A percentile compares a stretch with the other conserved stretches of the same genome.
Conservation (phyloP, 208 protist species). For the Blechomonas ayalai region DNA sequence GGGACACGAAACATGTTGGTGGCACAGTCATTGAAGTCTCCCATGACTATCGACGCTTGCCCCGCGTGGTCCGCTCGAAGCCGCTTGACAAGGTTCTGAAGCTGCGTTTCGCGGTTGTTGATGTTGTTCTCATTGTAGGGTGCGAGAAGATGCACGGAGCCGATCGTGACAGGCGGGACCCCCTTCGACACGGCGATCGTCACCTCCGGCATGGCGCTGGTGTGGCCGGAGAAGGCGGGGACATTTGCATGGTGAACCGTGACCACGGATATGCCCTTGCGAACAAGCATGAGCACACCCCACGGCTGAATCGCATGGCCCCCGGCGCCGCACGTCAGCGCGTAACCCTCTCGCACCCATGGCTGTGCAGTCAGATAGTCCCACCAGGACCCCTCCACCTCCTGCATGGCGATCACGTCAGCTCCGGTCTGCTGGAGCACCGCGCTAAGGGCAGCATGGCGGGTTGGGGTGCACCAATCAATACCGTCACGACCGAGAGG, state of each 20-base stretch:
- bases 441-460: slow-evolving; percentile 32
- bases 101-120: slow-evolving; percentile 32
- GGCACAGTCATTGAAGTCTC: slow-evolving; percentile 53
- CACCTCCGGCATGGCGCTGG: slow-evolving; percentile 36
- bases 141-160: slow-evolving; percentile 41
- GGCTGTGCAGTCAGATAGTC: slow-evolving; percentile 29
- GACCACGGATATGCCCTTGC: slow-evolving; percentile 11
- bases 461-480: slow-evolving; percentile 51
- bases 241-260: slow-evolving; percentile 26
- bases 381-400: slow-evolving; percentile 44
- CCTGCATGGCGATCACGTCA: slow-evolving; percentile 59
- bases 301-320: slow-evolving; percentile 39
- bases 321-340: slow-evolving; percentile 15
- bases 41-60: slow-evolving; percentile 22
- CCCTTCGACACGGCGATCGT: slow-evolving; percentile 18
- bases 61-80: slow-evolving; percentile 4
- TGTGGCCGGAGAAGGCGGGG: slow-evolving; percentile 32
- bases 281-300: slow-evolving; percentile 46
- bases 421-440: slow-evolving; percentile 27
- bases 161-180: slow-evolving; percentile 23
- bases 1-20: slow-evolving; percentile 28
- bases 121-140: slow-evolving; percentile 45
- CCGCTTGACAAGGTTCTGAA: slow-evolving; percentile 28
- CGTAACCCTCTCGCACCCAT: slow-evolving; percentile 37
- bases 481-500: slow-evolving; percentile 40